Evolutionary conservation across 768 basidiomycete species (phyloP).

Genomic region (Daedaleopsis sinensis): DNA sequence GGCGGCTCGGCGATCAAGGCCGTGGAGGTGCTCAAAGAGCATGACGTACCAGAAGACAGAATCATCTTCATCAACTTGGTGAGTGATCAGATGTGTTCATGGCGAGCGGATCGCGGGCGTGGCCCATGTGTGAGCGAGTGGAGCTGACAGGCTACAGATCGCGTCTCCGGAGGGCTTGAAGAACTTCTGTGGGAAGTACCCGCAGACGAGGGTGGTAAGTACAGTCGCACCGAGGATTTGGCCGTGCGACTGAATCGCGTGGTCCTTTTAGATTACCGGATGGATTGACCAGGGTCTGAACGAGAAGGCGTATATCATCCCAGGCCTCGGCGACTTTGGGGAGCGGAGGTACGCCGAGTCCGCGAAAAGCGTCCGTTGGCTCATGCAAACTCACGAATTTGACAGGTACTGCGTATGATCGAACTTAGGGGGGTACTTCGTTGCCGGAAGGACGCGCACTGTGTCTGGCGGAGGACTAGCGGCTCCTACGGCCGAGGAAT

Average conservation of each 20-base stretch:
- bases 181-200: constrained; percentile 77
- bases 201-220: constrained; percentile 76
- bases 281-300: constrained; percentile 96
- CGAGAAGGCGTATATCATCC: constrained; percentile 88
- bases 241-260: background rate
- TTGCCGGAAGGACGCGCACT: background rate
- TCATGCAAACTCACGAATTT: background rate
- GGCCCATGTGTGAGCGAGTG: background rate
- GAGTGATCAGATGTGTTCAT: constrained; percentile 26
- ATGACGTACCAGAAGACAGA: constrained; percentile 91
- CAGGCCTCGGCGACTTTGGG: constrained; percentile 97
- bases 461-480: background rate
- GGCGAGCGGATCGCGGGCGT: too few relatives aligned
- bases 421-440: background rate
- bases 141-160: constrained; percentile 51
- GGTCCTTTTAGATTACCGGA: constrained; percentile 71
- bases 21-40: constrained; percentile 89
- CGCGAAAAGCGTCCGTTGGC: background rate
- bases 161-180: constrained; percentile 89
- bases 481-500: background rate
- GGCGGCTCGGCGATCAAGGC: constrained; percentile 99
- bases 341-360: constrained; percentile 66
- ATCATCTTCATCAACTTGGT: constrained; percentile 96
- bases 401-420: constrained; percentile 22
- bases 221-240: background rate